Evolutionary conservation across 2,329 filamentous ascomycete genomes (phyloP).

Genomic region (Microcyclospora pomicola): DNA sequence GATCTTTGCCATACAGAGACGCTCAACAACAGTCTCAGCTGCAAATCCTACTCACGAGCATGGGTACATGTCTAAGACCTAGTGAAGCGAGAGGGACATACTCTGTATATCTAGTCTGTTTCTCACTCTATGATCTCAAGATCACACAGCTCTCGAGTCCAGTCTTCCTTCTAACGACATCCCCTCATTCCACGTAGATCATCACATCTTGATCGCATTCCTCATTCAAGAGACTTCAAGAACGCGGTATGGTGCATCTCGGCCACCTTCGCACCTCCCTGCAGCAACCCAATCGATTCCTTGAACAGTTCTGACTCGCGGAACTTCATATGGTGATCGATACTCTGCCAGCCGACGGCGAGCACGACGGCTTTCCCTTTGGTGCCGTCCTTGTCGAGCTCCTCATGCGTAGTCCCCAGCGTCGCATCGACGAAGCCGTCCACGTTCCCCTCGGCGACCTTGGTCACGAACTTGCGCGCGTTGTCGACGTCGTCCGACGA

Average conservation of each 20-base stretch:
- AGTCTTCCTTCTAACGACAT: too few relatives aligned
- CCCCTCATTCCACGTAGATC: too few relatives aligned
- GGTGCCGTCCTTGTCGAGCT: slow-evolving; percentile 19
- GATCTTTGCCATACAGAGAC: too few relatives aligned
- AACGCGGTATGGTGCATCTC: slow-evolving; percentile 35
- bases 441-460: slow-evolving; percentile 13
- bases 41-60: too few relatives aligned
- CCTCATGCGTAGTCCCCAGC: slow-evolving; percentile 15
- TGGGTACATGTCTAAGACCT: too few relatives aligned
- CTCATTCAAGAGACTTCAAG: slow-evolving; percentile 5
- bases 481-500: slow-evolving; percentile 19
- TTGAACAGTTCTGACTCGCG: slow-evolving; percentile 33
- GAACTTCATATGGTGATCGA: slow-evolving; percentile 36
- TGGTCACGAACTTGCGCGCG: slow-evolving; percentile 26
- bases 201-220: too few relatives aligned
- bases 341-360: slow-evolving; percentile 39
- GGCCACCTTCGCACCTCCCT: slow-evolving; percentile 28
- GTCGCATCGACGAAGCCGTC: slow-evolving; percentile 11
- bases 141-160: too few relatives aligned
- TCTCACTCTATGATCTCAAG: too few relatives aligned
- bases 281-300: slow-evolving; percentile 28
- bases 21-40: too few relatives aligned
- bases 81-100: too few relatives aligned
- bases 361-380: slow-evolving; percentile 30
- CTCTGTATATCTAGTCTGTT: too few relatives aligned